Base-by-base conservation (phyloP, 140 eudicot species). In the Bidens hawaiensis region DNA sequence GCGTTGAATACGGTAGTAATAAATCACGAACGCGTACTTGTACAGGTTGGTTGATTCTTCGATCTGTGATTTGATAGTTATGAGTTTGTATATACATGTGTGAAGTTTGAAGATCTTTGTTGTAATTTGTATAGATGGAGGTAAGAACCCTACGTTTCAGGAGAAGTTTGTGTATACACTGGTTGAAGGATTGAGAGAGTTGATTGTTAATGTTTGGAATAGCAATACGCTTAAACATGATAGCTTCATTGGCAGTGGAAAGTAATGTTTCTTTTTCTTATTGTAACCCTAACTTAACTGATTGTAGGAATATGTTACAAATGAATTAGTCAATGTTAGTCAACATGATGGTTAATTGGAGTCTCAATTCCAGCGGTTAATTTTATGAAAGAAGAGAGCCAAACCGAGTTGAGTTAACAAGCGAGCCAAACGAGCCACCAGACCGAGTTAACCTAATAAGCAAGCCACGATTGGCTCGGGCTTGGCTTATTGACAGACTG, bases 111-210 rank as follows among this genome's bases (percentile, higher is more conserved):
- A 59, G 57, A 55, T 67, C 30, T 55, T 42, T 67, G 2, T 28
- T 22, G 15, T 63, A 57, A 61, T 36, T 0, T 46, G 15, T 75
- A 40, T 58, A 91, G 98, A 91, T 85, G 98, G 98, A 46, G 98
- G 99, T 11, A 93, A 88, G 60, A 82, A 85, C 64, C 99, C 99
- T 45, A 75, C 82, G 6, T 93, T 93, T 78, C 99, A 93, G 68
- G 96, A 93, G 85, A 93, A 93, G 70, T 93, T 87, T 54, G 79
- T 73, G 56, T 93, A 85, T 38, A 85, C 81, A 10, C 74, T 93
- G 24, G 85, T 85, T 50, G 96, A 93, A 78, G 99, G 99, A 28
- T 21, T 93, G 36, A 45, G 90, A 41, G 96, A 88, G 79, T 33
- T 93, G 41, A 74, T 67, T 66, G 83, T 88, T 45, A 47, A 81